Evolutionary conservation across 75 land plant species (phyloP), one percentile per base, ranked within the genome.

Genomic region (Pinus taeda): DNA sequence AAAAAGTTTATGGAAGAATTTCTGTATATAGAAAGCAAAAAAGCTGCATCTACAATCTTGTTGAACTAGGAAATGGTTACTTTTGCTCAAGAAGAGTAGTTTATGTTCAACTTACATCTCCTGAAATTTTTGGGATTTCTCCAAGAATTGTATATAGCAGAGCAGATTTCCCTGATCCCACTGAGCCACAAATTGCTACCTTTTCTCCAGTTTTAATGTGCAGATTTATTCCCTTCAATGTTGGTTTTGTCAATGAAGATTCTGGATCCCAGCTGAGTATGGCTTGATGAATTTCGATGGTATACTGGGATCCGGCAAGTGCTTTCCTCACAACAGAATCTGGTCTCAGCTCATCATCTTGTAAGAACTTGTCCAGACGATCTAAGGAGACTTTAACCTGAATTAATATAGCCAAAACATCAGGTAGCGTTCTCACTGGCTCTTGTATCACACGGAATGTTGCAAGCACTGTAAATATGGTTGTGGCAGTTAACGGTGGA

Each of bases 161-260:
- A 64, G 90, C 87, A 20, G 95, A 88, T 77, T 95, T 95, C 24
- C 98, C 95, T 6, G 93, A 86, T 18, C 98, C 98, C 57, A 95
- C 95, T 4, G 87, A 83, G 3, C 95, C 98, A 76, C 90, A 90
- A 18, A 95, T 78, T 8, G 98, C 91, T 57, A 95, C 98, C 75
- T 81, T 85, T 87, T 87, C 88, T 60, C 93, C 93, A 26, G 69
- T 83, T 57, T 76, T 82, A 60, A 89, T 88, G 59, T 79, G 42
- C 18, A 95, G 65, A 15, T 93, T 72, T 53, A 95, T 83, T 1
- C 73, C 75, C 39, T 81, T 79, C 8, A 95, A 88, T 6, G 93
- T 91, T 60, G 88, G 88, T 33, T 33, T 33, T 33, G 33, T 33
- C n/a, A 3, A 33, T 24, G 49, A 71, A 37, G 89, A 78, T 3